Conservation (phyloP, 768 basidiomycete species). For the Tricholoma sp. region DNA sequence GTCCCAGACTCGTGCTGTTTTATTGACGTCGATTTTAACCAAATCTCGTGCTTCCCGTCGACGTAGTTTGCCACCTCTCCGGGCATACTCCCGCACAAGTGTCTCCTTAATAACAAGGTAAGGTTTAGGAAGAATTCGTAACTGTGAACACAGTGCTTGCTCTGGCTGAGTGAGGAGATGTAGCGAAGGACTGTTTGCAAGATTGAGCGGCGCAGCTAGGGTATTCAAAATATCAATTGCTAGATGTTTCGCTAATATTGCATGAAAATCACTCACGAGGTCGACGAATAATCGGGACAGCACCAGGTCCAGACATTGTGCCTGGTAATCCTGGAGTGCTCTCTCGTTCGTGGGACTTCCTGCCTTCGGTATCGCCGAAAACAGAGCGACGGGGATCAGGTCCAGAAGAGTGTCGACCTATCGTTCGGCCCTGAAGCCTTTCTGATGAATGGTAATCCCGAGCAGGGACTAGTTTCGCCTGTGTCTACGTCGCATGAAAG, state of each 20-base stretch:
- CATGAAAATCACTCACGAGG: slow-evolving; percentile 32
- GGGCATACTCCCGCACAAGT: slow-evolving; percentile 87
- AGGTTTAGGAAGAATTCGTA: slow-evolving; percentile 91
- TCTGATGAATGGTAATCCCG: slow-evolving; percentile 55
- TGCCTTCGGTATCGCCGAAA: slow-evolving; percentile 36
- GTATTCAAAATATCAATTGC: neutral
- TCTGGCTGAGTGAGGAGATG: slow-evolving; percentile 88
- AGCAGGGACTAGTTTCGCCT: slow-evolving; percentile 50
- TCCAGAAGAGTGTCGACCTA: slow-evolving; percentile 47
- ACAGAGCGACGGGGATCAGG: slow-evolving; percentile 48
- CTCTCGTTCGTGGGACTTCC: slow-evolving; percentile 53
- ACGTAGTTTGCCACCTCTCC: slow-evolving; percentile 82
- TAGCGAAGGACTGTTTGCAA: slow-evolving; percentile 84
- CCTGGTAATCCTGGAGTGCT: slow-evolving; percentile 46
- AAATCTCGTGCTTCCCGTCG: slow-evolving; percentile 85
- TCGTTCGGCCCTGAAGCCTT: slow-evolving; percentile 44
- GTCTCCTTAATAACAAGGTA: slow-evolving; percentile 96
- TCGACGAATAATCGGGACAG: slow-evolving; percentile 35
- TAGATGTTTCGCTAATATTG: neutral
- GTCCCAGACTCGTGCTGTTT: slow-evolving; percentile 90
- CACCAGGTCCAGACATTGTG: slow-evolving; percentile 26
- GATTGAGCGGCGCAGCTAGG: slow-evolving; percentile 66
- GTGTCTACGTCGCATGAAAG: slow-evolving; percentile 35
- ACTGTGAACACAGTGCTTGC: slow-evolving; percentile 79
- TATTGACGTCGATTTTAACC: slow-evolving; percentile 91